These are phyloP conservation scores for Aureobasidium namibiae DNA, from an alignment of 2,329 filamentous ascomycete species.

Conservation along the genomic window DNA sequence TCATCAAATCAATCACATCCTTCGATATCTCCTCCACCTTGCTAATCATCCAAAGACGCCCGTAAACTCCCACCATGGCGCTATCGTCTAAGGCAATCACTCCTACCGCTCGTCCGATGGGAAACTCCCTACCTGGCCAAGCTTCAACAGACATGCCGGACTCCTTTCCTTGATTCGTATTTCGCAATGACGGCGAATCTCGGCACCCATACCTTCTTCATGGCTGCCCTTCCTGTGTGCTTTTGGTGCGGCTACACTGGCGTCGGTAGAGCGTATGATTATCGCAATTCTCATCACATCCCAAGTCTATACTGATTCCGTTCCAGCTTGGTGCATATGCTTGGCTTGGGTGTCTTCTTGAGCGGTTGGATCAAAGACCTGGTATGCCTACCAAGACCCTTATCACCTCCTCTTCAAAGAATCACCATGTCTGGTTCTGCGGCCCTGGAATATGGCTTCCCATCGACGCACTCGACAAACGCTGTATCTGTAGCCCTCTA, in stretches of 20 bases:
- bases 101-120: slow-evolving; percentile 83
- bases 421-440: slow-evolving; percentile 98
- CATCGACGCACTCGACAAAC: slow-evolving; percentile 94
- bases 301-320: neutral
- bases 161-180: slow-evolving; percentile 83
- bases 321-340: slow-evolving; percentile 44
- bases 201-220: slow-evolving; percentile 97
- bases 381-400: slow-evolving; percentile 79
- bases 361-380: slow-evolving; percentile 94
- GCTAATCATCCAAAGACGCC: slow-evolving; percentile 11
- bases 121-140: slow-evolving; percentile 91
- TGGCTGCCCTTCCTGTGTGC: slow-evolving; percentile 85
- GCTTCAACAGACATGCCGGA: slow-evolving; percentile 71
- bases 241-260: slow-evolving; percentile 92
- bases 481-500: slow-evolving; percentile 91
- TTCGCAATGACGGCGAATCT: slow-evolving; percentile 96
- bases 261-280: slow-evolving; percentile 74
- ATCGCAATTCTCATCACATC: neutral
- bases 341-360: slow-evolving; percentile 56
- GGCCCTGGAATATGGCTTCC: slow-evolving; percentile 93
- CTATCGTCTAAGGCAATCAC: slow-evolving; percentile 69
- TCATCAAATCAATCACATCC: neutral
- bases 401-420: slow-evolving; percentile 83
- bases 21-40: neutral
- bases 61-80: slow-evolving; percentile 72